These are phyloP conservation scores for Penicillium italicum DNA, from an alignment of 2,329 filamentous ascomycete genomes.

Conservation along the genomic window DNA sequence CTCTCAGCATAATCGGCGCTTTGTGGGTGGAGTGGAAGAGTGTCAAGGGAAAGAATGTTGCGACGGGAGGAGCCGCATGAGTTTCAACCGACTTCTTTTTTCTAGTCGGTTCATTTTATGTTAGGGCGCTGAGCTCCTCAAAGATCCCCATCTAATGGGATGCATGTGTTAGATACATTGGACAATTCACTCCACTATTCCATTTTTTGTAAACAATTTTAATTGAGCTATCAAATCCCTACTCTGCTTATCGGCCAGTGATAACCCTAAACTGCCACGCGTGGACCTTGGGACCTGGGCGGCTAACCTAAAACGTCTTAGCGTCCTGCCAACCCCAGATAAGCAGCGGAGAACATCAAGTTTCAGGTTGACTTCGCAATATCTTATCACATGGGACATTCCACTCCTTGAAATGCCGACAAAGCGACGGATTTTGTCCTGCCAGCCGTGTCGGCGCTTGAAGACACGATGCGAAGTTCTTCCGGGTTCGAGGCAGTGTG, in stretches of 20 bases:
- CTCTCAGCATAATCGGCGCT: neutral
- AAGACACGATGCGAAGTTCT: conserved; percentile 20
- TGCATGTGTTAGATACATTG: neutral
- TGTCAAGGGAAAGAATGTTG: conserved; percentile 4
- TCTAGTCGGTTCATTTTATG: neutral
- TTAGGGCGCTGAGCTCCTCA: neutral
- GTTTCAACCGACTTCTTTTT: neutral
- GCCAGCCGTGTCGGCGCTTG: conserved; percentile 18
- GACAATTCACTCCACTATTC: neutral
- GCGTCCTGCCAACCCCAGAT: conserved; percentile 6
- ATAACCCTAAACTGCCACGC: conserved; percentile 2
- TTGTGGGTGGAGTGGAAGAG: conserved; percentile 6
- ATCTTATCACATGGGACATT: neutral
- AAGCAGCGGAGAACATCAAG: conserved; percentile 11
- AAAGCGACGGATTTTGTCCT: conserved; percentile 13
- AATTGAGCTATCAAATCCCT: neutral
- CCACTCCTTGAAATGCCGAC: conserved; percentile 4
- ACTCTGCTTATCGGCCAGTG: neutral
- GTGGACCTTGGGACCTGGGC: neutral
- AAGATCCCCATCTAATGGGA: too few relatives aligned
- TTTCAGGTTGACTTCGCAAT: conserved; percentile 4
- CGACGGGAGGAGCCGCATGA: neutral
- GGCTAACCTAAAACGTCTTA: conserved; percentile 6
- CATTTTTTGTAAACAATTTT: neutral
- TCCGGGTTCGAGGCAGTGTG: conserved; percentile 2